These are phyloP conservation scores for Panicum hallii DNA, from an alignment of 202 grass and related monocot species.

Conservation along the genomic window DNA sequence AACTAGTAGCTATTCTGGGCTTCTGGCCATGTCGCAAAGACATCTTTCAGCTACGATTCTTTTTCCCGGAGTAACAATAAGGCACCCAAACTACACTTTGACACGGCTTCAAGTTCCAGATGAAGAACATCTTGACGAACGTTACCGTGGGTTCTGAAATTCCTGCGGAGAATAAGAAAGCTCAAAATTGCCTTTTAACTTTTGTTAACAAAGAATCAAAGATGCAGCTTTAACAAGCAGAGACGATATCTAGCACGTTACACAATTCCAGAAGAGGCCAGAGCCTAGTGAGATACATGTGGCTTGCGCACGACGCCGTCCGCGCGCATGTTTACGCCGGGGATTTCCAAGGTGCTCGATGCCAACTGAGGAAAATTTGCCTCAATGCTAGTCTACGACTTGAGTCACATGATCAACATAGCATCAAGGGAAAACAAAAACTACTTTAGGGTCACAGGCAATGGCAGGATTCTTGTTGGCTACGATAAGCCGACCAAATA, in stretches of 20 bases:
- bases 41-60: not conserved
- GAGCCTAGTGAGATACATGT: not conserved
- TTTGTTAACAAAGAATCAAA: not conserved
- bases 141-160: not conserved
- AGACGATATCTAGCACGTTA: not conserved
- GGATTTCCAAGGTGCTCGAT: slow-evolving; percentile 17
- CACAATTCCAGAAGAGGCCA: not conserved
- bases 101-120: not conserved
- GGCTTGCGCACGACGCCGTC: not conserved
- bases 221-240: not conserved
- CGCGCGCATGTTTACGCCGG: not conserved
- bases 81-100: not conserved
- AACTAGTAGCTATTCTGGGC: not conserved
- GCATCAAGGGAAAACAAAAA: not conserved
- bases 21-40: not conserved
- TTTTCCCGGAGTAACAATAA: not conserved
- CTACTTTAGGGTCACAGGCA: not conserved
- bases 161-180: not conserved
- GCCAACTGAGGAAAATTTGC: not conserved
- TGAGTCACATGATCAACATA: slow-evolving; percentile 1
- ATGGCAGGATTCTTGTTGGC: not conserved
- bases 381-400: not conserved
- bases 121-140: slow-evolving; percentile 10
- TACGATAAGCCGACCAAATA: not conserved
- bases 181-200: not conserved